phyloP scores from a whole-genome alignment of 2,329 filamentous ascomycete species.

The Hypoxylon sp. region DNA sequence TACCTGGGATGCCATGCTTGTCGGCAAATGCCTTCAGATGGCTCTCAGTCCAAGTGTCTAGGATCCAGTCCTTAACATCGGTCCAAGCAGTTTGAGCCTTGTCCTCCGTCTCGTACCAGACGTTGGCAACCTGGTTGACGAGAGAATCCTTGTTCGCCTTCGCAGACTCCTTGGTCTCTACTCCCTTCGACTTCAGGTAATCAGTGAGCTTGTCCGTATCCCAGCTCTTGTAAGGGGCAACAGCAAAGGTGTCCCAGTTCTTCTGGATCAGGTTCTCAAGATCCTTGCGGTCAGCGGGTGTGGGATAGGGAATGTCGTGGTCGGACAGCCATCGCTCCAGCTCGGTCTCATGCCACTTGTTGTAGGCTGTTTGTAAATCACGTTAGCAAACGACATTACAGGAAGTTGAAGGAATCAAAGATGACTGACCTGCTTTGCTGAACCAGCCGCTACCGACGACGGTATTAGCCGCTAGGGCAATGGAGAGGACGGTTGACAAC shows the following conservation, averaged over 20 bases:
- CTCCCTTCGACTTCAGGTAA: conserved; percentile 78
- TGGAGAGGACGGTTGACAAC: conserved; percentile 75
- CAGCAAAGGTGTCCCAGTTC: conserved; percentile 86
- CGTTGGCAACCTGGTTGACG: conserved; percentile 74
- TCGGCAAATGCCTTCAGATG: conserved; percentile 94
- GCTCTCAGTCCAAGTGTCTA: conserved; percentile 95
- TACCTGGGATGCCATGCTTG: conserved; percentile 82
- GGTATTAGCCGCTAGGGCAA: conserved; percentile 78
- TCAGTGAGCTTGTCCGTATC: conserved; percentile 74
- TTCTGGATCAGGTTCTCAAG: conserved; percentile 90
- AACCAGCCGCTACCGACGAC: conserved; percentile 86
- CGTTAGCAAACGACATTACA: background rate
- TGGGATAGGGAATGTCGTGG: conserved; percentile 90
- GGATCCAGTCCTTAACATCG: conserved; percentile 88
- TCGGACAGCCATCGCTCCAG: conserved; percentile 97
- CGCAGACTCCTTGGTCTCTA: conserved; percentile 75
- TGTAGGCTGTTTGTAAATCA: conserved; percentile 76
- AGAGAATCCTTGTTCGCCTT: conserved; percentile 77
- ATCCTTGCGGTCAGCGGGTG: conserved; percentile 89
- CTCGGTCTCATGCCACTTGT: conserved; percentile 99
- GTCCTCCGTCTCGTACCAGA: conserved; percentile 85
- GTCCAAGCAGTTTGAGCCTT: conserved; percentile 78
- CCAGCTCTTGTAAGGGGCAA: conserved; percentile 82
- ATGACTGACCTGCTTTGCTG: conserved; percentile 79
- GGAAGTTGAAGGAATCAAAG: background rate